Percentiles rank a stretch among this genome's conserved stretches.
phyloP scores from a whole-genome alignment of 768 basidiomycete species.

The Russula lepida region DNA sequence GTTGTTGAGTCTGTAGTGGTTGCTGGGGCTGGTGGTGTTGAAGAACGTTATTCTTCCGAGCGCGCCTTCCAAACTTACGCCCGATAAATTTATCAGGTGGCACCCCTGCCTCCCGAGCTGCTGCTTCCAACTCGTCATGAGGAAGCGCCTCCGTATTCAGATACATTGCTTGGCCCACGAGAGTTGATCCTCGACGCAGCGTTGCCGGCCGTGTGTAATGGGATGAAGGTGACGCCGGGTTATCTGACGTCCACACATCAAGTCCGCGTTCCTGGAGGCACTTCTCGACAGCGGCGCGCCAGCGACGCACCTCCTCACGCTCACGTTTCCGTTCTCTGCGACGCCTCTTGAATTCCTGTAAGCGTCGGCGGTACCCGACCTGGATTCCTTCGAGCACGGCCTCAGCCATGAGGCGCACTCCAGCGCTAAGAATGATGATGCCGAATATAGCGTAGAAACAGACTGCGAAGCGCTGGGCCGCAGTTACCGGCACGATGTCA shows the following conservation, averaged over 20 bases:
- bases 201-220: slow-evolving; percentile 2
- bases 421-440: slow-evolving; percentile 47
- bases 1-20: not conserved
- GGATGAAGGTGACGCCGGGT: not conserved
- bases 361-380: slow-evolving; percentile 50
- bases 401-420: slow-evolving; percentile 32
- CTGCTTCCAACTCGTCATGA: slow-evolving; percentile 45
- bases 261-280: slow-evolving; percentile 43
- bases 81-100: slow-evolving; percentile 40
- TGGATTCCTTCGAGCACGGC: slow-evolving; percentile 67
- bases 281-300: slow-evolving; percentile 56
- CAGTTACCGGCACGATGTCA: slow-evolving; percentile 51
- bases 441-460: slow-evolving; percentile 52
- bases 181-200: slow-evolving; percentile 14
- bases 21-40: not conserved
- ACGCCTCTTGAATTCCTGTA: slow-evolving; percentile 38
- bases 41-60: not conserved
- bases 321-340: slow-evolving; percentile 37
- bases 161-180: slow-evolving; percentile 36
- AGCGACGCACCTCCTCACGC: slow-evolving; percentile 42
- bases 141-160: slow-evolving; percentile 58
- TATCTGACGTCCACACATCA: slow-evolving; percentile 45
- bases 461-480: slow-evolving; percentile 49
- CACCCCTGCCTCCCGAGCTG: slow-evolving; percentile 61
- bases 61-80: slow-evolving; percentile 15